These are phyloP conservation scores for Wickerhamiella slavikovae DNA, from an alignment of 805 yeast genomes.

Conservation along the genomic window DNA sequence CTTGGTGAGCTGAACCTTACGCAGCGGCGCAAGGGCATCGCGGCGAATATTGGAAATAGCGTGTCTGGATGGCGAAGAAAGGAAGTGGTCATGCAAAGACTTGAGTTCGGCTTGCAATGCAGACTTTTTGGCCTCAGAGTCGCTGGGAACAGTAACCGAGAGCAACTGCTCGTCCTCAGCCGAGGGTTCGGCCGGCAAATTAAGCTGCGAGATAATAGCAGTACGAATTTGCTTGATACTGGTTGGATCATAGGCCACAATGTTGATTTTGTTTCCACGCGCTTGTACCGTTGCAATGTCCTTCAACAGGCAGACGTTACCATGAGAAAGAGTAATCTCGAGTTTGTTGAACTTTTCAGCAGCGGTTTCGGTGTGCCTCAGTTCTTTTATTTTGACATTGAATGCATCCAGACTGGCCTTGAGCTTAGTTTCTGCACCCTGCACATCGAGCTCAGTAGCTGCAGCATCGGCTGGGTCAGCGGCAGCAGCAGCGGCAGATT, in stretches of 20 bases:
- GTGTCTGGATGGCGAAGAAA: slow-evolving; percentile 26
- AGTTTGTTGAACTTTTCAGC: slow-evolving; percentile 45
- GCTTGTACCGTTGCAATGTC: slow-evolving; percentile 17
- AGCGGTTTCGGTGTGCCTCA: slow-evolving; percentile 49
- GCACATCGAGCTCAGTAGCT: slow-evolving; percentile 14
- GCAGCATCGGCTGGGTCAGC: too few relatives aligned
- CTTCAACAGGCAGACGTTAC: slow-evolving; percentile 28
- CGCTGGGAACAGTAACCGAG: slow-evolving; percentile 54
- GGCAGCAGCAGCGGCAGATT: too few relatives aligned
- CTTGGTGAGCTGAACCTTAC: slow-evolving; percentile 28
- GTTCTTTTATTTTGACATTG: slow-evolving; percentile 34
- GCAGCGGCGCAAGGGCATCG: slow-evolving; percentile 34
- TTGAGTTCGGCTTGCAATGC: slow-evolving; percentile 38
- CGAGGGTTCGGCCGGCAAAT: slow-evolving; percentile 64
- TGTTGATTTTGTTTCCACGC: slow-evolving; percentile 23
- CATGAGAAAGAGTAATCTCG: slow-evolving; percentile 27
- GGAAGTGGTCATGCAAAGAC: slow-evolving; percentile 40
- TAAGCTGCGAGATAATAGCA: slow-evolving; percentile 44
- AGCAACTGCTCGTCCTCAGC: slow-evolving; percentile 52
- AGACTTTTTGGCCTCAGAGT: slow-evolving; percentile 44
- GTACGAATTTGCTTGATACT: slow-evolving; percentile 49
- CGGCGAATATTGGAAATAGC: slow-evolving; percentile 40
- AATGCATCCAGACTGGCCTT: slow-evolving; percentile 30
- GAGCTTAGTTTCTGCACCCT: slow-evolving; percentile 24
- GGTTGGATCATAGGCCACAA: slow-evolving; percentile 72